phyloP scores from a whole-genome alignment of 768 basidiomycete species.

The Boletus reticuloceps region DNA sequence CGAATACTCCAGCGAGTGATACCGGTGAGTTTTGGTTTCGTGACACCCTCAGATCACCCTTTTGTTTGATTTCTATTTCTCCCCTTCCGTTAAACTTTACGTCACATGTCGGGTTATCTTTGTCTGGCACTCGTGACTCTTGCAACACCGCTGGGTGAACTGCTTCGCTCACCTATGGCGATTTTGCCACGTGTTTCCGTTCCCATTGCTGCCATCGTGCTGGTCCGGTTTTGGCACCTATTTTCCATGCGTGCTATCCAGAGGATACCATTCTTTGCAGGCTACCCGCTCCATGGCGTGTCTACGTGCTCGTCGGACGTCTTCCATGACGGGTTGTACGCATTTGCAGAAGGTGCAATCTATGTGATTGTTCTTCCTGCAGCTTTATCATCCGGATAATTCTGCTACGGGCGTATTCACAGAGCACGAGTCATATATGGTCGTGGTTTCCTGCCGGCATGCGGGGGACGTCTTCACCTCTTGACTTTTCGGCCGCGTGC shows the following conservation, averaged over 20 bases:
- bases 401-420: neutral
- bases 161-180: neutral
- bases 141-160: neutral
- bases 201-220: neutral
- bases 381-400: neutral
- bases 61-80: neutral
- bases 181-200: neutral
- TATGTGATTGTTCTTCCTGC: conserved; percentile 1
- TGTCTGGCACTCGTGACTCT: neutral
- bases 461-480: neutral
- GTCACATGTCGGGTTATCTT: neutral
- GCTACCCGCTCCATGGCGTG: neutral
- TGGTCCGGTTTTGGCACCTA: neutral
- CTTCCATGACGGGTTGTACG: neutral
- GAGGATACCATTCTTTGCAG: neutral
- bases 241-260: neutral
- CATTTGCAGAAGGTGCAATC: neutral
- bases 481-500: neutral
- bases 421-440: neutral
- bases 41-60: neutral
- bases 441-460: neutral
- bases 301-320: neutral
- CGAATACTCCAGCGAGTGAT: conserved; percentile 27
- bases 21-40: conserved; percentile 19
- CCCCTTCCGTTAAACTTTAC: neutral